A percentile compares a stretch with the other conserved stretches of the same genome.
Conservation (phyloP, 202 grass and related monocot genomes). For the Schoenoplectus tabernaemontani region DNA sequence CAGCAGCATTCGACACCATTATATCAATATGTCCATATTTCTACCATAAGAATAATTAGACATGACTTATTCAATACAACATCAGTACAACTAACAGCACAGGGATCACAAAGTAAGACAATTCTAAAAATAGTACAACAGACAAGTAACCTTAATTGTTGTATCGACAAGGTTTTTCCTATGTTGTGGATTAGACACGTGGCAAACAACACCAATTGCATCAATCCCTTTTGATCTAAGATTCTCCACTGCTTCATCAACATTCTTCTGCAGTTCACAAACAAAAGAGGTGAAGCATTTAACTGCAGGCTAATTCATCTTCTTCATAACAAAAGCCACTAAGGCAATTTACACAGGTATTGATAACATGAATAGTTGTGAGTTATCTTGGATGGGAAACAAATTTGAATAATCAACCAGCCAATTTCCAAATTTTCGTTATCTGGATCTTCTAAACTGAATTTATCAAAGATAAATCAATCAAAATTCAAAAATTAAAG, state of each 20-base stretch:
- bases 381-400: not conserved
- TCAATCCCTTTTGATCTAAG: constrained; percentile 70
- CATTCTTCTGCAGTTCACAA: constrained; percentile 58
- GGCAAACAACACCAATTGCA: constrained; percentile 61
- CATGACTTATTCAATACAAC: not conserved
- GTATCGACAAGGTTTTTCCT: constrained; percentile 66
- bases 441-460: not conserved
- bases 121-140: not conserved
- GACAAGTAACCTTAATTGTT: constrained; percentile 51
- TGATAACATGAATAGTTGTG: not conserved
- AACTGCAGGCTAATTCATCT: not conserved
- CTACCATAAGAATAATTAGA: constrained; percentile 31
- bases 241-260: constrained; percentile 57
- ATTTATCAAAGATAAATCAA: not conserved
- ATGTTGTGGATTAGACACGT: constrained; percentile 70
- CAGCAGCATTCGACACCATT: constrained; percentile 84
- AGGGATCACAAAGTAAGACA: not conserved
- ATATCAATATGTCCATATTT: constrained; percentile 88
- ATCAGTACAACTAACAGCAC: not conserved
- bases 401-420: not conserved
- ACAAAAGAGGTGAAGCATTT: not conserved
- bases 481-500: not conserved
- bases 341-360: not conserved
- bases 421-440: not conserved
- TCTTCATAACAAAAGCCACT: not conserved